Evolutionary conservation across 2,329 filamentous ascomycete species (phyloP).

Genomic region (Ramularia collo-cygni): DNA sequence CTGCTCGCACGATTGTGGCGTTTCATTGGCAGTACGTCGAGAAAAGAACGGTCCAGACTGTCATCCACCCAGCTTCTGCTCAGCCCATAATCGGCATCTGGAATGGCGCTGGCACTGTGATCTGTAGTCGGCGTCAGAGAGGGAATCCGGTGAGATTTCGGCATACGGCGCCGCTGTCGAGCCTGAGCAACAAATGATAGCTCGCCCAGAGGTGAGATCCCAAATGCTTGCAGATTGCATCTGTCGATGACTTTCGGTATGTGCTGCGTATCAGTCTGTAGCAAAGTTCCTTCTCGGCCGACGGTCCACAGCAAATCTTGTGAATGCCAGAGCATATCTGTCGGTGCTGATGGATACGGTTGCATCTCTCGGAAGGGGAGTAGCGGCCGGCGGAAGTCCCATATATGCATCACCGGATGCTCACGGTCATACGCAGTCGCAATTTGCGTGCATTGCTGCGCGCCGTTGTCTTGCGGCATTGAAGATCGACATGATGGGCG

Average conservation of each 20-base stretch:
- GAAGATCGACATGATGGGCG: conserved; percentile 52
- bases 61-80: conserved; percentile 48
- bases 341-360: conserved; percentile 48
- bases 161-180: conserved; percentile 36
- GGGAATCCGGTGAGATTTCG: conserved; percentile 12
- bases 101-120: conserved; percentile 18
- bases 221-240: conserved; percentile 50
- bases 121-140: conserved; percentile 8
- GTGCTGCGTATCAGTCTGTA: conserved; percentile 56
- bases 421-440: conserved; percentile 57
- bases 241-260: conserved; percentile 52
- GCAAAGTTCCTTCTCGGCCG: conserved; percentile 53
- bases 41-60: conserved; percentile 48
- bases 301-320: conserved; percentile 60
- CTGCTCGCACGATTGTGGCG: conserved; percentile 10
- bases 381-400: conserved; percentile 57
- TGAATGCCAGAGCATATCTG: conserved; percentile 58
- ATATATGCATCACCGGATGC: conserved; percentile 55
- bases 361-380: conserved; percentile 57
- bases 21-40: conserved; percentile 34
- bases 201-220: conserved; percentile 52
- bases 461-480: conserved; percentile 44
- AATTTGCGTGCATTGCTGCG: conserved; percentile 55
- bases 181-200: conserved; percentile 50
- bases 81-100: conserved; percentile 30